Percentiles rank a stretch among this genome's conserved stretches.
These are phyloP conservation scores for Colletotrichum cordylinicola DNA, from an alignment of 2,329 filamentous ascomycete genomes.

Conservation along the genomic window DNA sequence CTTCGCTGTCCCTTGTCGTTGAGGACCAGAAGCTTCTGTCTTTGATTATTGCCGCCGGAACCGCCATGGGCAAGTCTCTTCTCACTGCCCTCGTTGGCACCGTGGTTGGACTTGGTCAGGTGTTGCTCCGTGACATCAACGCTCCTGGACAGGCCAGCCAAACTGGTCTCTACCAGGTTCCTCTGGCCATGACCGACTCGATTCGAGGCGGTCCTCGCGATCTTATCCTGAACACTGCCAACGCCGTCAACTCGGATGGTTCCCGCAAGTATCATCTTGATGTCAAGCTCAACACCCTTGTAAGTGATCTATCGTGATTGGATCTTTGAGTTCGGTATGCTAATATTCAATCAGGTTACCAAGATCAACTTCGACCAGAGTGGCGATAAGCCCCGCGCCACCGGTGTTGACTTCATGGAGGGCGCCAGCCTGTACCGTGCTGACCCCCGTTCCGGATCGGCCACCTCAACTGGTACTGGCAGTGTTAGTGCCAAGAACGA, in stretches of 20 bases:
- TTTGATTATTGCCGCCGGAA: conserved; percentile 29
- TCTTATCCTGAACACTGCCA: conserved; percentile 5
- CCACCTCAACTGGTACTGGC: neutral
- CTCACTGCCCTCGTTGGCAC: conserved; percentile 21
- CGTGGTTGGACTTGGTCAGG: conserved; percentile 28
- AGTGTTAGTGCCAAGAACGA: conserved; percentile 37
- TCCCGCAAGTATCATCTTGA: conserved; percentile 30
- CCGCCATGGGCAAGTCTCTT: conserved; percentile 31
- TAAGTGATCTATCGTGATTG: fast-evolving
- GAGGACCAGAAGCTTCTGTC: conserved; percentile 22
- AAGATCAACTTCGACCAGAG: conserved; percentile 40
- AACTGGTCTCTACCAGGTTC: neutral
- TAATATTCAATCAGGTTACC: conserved; percentile 28
- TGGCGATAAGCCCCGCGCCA: conserved; percentile 33
- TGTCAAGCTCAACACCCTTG: conserved; percentile 27
- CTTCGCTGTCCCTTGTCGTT: conserved; percentile 1
- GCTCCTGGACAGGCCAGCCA: neutral
- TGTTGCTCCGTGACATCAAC: conserved; percentile 33
- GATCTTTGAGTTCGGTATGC: conserved; percentile 7
- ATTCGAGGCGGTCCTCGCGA: conserved; percentile 2
- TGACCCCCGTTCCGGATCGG: conserved; percentile 41
- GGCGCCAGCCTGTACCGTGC: conserved; percentile 47
- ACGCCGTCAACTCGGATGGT: conserved; percentile 2
- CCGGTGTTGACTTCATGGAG: conserved; percentile 36
- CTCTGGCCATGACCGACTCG: neutral